phyloP scores from a whole-genome alignment of 345 rosid genomes.

The Hibiscus mutabilis region DNA sequence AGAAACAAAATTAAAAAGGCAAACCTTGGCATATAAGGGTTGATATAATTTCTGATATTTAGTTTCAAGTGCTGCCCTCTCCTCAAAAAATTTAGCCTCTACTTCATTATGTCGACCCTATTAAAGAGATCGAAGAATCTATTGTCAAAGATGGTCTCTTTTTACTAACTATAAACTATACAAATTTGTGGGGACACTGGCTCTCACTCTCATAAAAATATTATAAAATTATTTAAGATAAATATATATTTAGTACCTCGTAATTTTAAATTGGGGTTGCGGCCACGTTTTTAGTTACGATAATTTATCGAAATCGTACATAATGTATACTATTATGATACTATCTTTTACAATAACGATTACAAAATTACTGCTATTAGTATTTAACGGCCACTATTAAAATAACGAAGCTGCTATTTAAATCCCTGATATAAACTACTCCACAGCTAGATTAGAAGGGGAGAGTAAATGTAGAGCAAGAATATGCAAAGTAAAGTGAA shows the following conservation, averaged over 20 bases:
- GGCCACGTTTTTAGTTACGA: too few relatives aligned
- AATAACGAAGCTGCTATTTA: not conserved
- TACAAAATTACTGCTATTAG: too few relatives aligned
- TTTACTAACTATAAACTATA: not conserved
- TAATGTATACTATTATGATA: too few relatives aligned
- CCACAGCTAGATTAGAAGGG: not conserved
- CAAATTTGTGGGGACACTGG: too few relatives aligned
- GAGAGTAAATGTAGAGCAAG: too few relatives aligned
- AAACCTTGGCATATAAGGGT: conserved; percentile 75
- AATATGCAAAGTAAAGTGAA: not conserved
- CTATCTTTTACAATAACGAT: too few relatives aligned
- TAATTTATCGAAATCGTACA: too few relatives aligned
- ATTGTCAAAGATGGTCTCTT: not conserved
- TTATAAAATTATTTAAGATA: too few relatives aligned
- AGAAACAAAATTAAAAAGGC: not conserved
- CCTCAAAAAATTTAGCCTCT: conserved; percentile 47
- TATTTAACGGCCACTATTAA: not conserved
- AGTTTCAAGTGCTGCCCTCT: conserved; percentile 54
- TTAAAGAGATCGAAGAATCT: not conserved
- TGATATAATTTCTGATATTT: conserved; percentile 78
- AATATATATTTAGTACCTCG: too few relatives aligned
- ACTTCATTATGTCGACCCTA: conserved; percentile 79
- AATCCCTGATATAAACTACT: too few relatives aligned
- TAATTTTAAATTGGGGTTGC: too few relatives aligned
- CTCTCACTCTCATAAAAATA: too few relatives aligned